phyloP scores from a whole-genome alignment of 768 basidiomycete genomes.

The Psilocybe subaeruginosa region DNA sequence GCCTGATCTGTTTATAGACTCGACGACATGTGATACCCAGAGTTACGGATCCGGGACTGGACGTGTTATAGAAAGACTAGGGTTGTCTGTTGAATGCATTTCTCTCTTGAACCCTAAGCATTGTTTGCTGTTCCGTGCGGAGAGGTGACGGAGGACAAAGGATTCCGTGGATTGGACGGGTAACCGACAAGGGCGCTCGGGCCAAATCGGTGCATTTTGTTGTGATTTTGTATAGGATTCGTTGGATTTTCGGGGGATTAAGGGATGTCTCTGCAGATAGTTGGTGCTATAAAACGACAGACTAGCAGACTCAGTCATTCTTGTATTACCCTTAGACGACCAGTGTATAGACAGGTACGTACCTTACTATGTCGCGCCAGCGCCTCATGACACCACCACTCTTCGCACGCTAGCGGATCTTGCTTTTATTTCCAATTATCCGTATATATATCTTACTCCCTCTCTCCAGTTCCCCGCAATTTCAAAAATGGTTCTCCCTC shows the following conservation, averaged over 20 bases:
- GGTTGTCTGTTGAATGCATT: background rate
- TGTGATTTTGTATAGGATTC: slow-evolving; percentile 17
- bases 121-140: slow-evolving; percentile 21
- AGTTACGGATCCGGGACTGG: background rate
- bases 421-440: slow-evolving; percentile 14
- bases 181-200: slow-evolving; percentile 25
- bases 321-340: slow-evolving; percentile 9
- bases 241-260: slow-evolving; percentile 34
- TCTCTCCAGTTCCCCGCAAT: slow-evolving; percentile 21
- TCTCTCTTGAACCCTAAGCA: background rate
- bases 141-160: slow-evolving; percentile 20
- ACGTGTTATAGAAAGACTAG: background rate
- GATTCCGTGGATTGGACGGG: slow-evolving; percentile 16
- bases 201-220: slow-evolving; percentile 29
- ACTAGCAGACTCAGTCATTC: background rate
- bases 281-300: slow-evolving; percentile 32
- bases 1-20: slow-evolving; percentile 7
- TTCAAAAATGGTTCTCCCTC: slow-evolving; percentile 64
- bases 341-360: slow-evolving; percentile 11
- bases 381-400: slow-evolving; percentile 1
- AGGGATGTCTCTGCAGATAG: slow-evolving; percentile 36
- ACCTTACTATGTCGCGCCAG: no score
- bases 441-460: slow-evolving; percentile 15
- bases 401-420: slow-evolving; percentile 25
- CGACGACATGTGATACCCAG: slow-evolving; percentile 22